Evolutionary conservation across 768 basidiomycete species (phyloP).

Genomic region (Pleurotus sapidus): DNA sequence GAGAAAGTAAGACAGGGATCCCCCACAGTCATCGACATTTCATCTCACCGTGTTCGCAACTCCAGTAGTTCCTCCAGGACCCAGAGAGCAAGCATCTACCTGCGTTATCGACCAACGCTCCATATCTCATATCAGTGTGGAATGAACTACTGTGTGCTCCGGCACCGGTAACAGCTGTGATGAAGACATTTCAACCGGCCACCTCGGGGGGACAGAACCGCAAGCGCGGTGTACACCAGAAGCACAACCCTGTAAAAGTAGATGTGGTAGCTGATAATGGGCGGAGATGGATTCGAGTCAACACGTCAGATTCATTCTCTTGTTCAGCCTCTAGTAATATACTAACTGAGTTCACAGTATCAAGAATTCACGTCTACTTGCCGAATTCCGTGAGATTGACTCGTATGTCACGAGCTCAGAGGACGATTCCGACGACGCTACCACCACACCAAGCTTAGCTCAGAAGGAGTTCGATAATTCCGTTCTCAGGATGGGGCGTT

Average conservation of each 20-base stretch:
- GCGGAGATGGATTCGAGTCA: slow-evolving; percentile 77
- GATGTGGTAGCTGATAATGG: slow-evolving; percentile 81
- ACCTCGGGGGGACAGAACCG: slow-evolving; percentile 12
- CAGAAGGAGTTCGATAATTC: slow-evolving; percentile 69
- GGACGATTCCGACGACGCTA: slow-evolving; percentile 47
- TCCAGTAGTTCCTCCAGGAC: slow-evolving; percentile 63
- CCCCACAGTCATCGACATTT: slow-evolving; percentile 5
- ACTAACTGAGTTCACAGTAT: slow-evolving; percentile 39
- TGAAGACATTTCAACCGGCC: slow-evolving; percentile 44
- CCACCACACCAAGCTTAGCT: slow-evolving; percentile 36
- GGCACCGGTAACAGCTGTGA: slow-evolving; percentile 54
- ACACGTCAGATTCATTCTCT: slow-evolving; percentile 61
- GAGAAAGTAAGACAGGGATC: slow-evolving; percentile 33
- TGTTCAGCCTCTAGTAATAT: neutral
- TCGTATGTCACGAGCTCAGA: slow-evolving; percentile 68
- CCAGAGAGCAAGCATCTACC: slow-evolving; percentile 42
- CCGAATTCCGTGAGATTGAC: slow-evolving; percentile 84
- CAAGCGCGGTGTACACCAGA: slow-evolving; percentile 18
- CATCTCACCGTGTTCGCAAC: slow-evolving; percentile 8
- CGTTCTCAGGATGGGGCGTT: slow-evolving; percentile 65
- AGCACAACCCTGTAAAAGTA: slow-evolving; percentile 56
- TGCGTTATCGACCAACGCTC: slow-evolving; percentile 71
- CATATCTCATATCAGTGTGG: slow-evolving; percentile 81
- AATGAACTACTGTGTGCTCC: slow-evolving; percentile 66
- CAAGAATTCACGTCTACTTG: slow-evolving; percentile 71